A percentile compares a stretch with the other conserved stretches of the same genome.
Evolutionary conservation across 768 basidiomycete genomes (phyloP).

Genomic region (Favolaschia claudopus): DNA sequence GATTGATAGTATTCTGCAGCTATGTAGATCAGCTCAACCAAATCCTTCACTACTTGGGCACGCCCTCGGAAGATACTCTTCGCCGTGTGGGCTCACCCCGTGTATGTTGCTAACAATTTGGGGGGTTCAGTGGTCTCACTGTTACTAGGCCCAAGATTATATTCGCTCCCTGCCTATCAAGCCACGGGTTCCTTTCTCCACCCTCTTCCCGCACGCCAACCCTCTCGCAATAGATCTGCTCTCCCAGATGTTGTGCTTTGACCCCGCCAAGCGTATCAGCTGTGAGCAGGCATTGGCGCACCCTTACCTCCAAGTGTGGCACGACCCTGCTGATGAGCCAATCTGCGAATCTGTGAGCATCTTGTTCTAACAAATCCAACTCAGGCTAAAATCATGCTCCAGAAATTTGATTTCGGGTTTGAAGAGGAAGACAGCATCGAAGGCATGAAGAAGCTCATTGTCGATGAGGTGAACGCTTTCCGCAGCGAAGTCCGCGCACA

Average conservation of each 20-base stretch:
- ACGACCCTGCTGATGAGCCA: constrained; percentile 96
- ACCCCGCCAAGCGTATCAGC: constrained; percentile 94
- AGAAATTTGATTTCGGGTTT: constrained; percentile 96
- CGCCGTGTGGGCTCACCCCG: constrained; percentile 95
- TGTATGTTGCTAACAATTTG: constrained; percentile 52
- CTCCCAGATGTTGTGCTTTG: constrained; percentile 91
- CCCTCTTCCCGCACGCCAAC: constrained; percentile 93
- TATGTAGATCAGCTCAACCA: constrained; percentile 99
- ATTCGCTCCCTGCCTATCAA: constrained; percentile 98
- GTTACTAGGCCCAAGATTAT: constrained; percentile 88
- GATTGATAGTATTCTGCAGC: constrained; percentile 45
- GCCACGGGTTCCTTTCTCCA: constrained; percentile 90
- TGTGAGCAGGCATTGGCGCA: constrained; percentile 96
- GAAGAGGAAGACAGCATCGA: constrained; percentile 97
- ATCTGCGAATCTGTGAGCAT: constrained; percentile 73
- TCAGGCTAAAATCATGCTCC: constrained; percentile 11
- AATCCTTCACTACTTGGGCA: constrained; percentile 97
- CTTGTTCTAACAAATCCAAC: neutral
- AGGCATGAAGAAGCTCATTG: constrained; percentile 96
- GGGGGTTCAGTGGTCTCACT: no score
- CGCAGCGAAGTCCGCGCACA: constrained; percentile 90
- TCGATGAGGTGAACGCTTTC: constrained; percentile 91
- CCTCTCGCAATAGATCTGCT: constrained; percentile 94
- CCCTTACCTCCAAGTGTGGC: constrained; percentile 96
- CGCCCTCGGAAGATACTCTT: constrained; percentile 95